Evolutionary conservation across 176 grass and related monocot species (phyloP), one percentile per base, ranked within the genome.

Genomic region (Canna indica): DNA sequence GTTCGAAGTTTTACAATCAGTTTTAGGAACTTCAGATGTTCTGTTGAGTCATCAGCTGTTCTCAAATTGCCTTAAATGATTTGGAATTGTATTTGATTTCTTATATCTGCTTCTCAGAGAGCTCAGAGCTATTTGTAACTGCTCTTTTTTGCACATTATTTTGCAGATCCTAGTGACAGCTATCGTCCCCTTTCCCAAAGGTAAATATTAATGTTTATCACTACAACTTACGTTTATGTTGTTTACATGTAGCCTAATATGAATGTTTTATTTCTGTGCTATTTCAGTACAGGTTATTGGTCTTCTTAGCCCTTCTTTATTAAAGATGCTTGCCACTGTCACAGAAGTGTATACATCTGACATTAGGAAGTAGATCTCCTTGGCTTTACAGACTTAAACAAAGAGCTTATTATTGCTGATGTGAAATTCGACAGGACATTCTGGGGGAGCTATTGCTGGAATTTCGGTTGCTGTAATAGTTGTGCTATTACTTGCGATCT

Each of bases 91-190:
- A 6, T 38, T 54, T 73, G 10, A 59, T 73, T 7, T 58, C 18
- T 36, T 59, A 75, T 24, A 14, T n/a, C n/a, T n/a, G n/a, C n/a
- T n/a, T n/a, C n/a, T n/a, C n/a, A n/a, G n/a, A n/a, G n/a, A n/a
- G n/a, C n/a, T n/a, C n/a, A n/a, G n/a, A n/a, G n/a, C n/a, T n/a
- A n/a, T n/a, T n/a, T n/a, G n/a, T n/a, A n/a, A n/a, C n/a, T n/a
- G n/a, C n/a, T n/a, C 13, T 47, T 0, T 58, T 72, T 78, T 13
- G 27, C n/a, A n/a, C 72, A 67, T 79, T 10, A 26, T 68, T 80
- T 69, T 79, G 85, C 82, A 97, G 94, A 97, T 84, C 8, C 14
- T 47, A 46, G 0, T 63, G 89, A 86, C 87, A 97, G 74, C 68
- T 92, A 81, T 79, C 89, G 0, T 35, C 74, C 94, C 76, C 38